Base-by-base conservation (phyloP, 1,284 basidiomycete genomes). In the Cutaneotrichosporon mucoides region DNA sequence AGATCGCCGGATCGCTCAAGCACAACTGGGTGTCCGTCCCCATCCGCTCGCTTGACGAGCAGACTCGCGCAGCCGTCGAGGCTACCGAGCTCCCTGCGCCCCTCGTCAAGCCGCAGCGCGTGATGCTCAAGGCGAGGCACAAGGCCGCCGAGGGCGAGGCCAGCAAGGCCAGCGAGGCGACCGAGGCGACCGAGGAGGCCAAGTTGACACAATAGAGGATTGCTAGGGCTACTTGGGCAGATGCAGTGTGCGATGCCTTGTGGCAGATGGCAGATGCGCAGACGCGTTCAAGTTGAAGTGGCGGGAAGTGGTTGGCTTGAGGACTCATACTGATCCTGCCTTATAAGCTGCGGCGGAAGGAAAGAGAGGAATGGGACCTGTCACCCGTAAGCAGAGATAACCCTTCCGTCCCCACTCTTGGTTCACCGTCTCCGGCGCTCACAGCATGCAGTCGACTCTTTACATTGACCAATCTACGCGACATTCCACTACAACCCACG, bases 11-110 rank as follows among this genome's bases (percentile, higher is more conserved):
- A 35, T 47, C 48, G 41, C 55, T 56, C 24, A 56, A 56, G 55
- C 42, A 44, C 41, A 50, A 56, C 40, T 56, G 55, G 55, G 55
- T 51, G 35, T 35, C 41, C 15, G 48, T 56, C 16, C 36, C 55
- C 24, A 13, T 44, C 7, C 16, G 42, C 15, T 44, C 48, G 35
- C 47, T 56, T 13, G 41, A 42, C 12, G 42, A 40, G 10, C 16
- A 44, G 41, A 42, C 48, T n/a, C 16, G 34, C 11, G 48, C 55
- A 9, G 35, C 37, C 36, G 48, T 51, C 49, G 49, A 51, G 16
- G 37, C 49, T 8, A 51, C 49, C 16, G 49, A 15, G 16, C 13
- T 37, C 49, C 49, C 49, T 10, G 49, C 15, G 49, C 49, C 49
- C 9, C 37, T 51, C 12, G 38, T 40, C 15, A 51, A 51, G 49